phyloP scores from a whole-genome alignment of 2,329 filamentous ascomycete genomes.

The Metarhizium brunneum region DNA sequence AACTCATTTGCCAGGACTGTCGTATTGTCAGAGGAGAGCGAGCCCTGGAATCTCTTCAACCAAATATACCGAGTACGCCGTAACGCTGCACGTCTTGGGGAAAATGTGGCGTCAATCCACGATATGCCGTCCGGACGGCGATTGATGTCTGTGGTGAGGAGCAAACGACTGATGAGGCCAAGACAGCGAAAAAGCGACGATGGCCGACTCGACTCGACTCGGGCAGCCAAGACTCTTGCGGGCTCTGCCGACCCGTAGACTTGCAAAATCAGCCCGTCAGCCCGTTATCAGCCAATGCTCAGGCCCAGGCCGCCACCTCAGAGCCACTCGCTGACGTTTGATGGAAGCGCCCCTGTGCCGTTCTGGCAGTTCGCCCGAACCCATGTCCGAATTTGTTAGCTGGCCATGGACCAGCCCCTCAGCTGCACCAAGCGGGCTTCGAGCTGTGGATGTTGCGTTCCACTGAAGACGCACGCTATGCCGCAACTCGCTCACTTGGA shows the following conservation, averaged over 20 bases:
- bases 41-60: no score
- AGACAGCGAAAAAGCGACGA: no score
- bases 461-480: not conserved
- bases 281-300: not conserved
- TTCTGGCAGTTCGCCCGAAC: conserved; percentile 7
- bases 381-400: conserved; percentile 5
- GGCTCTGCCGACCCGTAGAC: no score
- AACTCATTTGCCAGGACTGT: no score
- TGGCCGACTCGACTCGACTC: no score
- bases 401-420: not conserved
- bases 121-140: not conserved
- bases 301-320: not conserved
- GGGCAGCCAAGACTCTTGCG: no score
- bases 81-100: no score
- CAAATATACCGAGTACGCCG: no score
- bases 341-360: not conserved
- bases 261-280: not conserved
- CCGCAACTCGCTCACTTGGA: not conserved
- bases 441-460: not conserved
- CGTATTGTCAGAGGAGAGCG: no score
- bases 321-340: not conserved
- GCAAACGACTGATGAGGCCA: no score
- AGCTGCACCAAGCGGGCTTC: not conserved
- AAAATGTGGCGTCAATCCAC: not conserved
- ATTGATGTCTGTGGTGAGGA: no score